phyloP scores from a whole-genome alignment of 768 basidiomycete species.

The Termitomyces sp. region DNA sequence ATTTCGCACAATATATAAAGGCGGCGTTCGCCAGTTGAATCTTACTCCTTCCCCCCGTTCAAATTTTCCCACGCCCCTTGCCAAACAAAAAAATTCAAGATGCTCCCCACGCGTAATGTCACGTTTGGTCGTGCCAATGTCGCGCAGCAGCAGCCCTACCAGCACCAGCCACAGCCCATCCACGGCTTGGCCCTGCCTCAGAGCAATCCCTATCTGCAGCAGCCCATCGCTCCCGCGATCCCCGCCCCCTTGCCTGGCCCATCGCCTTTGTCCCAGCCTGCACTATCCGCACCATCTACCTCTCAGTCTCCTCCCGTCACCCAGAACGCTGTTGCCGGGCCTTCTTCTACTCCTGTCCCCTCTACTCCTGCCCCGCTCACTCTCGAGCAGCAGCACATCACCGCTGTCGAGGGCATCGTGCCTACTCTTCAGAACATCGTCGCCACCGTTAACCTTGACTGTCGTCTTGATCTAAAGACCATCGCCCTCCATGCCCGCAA shows the following conservation, averaged over 20 bases:
- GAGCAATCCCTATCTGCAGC: constrained; percentile 44
- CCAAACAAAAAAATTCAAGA: constrained; percentile 30
- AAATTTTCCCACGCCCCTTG: constrained; percentile 39
- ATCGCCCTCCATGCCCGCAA: constrained; percentile 97
- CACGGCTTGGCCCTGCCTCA: constrained; percentile 57
- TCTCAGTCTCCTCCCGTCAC: constrained; percentile 24
- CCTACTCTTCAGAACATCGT: constrained; percentile 99
- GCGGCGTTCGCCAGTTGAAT: constrained; percentile 22
- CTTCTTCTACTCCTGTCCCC: constrained; percentile 52
- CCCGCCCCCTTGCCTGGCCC: constrained; percentile 43
- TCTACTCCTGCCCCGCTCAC: constrained; percentile 73
- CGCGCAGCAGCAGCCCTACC: constrained; percentile 32
- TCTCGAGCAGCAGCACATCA: constrained; percentile 92
- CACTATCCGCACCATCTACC: constrained; percentile 26
- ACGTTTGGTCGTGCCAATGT: constrained; percentile 68
- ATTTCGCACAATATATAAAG: constrained; percentile 43
- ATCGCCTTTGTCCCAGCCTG: constrained; percentile 48
- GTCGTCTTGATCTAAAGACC: constrained; percentile 95
- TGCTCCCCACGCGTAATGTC: constrained; percentile 75
- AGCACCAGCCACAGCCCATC: constrained; percentile 38
- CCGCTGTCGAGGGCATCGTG: constrained; percentile 95
- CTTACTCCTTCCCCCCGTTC: constrained; percentile 28
- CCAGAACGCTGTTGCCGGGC: constrained; percentile 48
- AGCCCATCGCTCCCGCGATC: constrained; percentile 1
- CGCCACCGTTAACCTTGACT: constrained; percentile 97